A percentile compares a stretch with the other conserved stretches of the same genome.
These are phyloP conservation scores for Monosporascus sp. DNA, from an alignment of 2,329 filamentous ascomycete genomes.

Conservation along the genomic window DNA sequence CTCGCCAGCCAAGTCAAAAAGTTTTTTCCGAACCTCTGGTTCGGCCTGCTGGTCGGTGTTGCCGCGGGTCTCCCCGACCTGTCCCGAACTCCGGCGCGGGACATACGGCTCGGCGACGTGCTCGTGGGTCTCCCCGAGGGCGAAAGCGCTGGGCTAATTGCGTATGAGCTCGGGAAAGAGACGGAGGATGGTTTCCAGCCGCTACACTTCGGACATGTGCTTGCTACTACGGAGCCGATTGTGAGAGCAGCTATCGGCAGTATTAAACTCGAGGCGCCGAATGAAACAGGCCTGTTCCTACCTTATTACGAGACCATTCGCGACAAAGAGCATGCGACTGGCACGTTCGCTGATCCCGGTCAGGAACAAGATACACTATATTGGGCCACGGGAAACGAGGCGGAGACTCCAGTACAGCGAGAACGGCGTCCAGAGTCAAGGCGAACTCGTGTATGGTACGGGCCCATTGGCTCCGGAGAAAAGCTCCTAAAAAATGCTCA, in stretches of 20 bases:
- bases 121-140: slow-evolving; percentile 25
- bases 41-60: slow-evolving; percentile 32
- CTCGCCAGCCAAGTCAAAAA: slow-evolving; percentile 29
- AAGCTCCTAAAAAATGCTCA: slow-evolving; percentile 25
- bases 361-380: slow-evolving; percentile 24
- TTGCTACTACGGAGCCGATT: slow-evolving; percentile 24
- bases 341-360: slow-evolving; percentile 27
- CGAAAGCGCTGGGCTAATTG: slow-evolving; percentile 22
- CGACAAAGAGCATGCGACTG: slow-evolving; percentile 14
- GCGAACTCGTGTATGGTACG: slow-evolving; percentile 30
- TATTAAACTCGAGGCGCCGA: slow-evolving; percentile 20
- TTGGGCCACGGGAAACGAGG: slow-evolving; percentile 3
- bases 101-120: slow-evolving; percentile 34
- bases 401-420: slow-evolving; percentile 7
- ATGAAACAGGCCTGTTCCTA: slow-evolving; percentile 17
- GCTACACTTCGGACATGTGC: slow-evolving; percentile 17
- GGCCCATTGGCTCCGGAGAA: slow-evolving; percentile 28
- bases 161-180: slow-evolving; percentile 32
- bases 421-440: slow-evolving; percentile 7
- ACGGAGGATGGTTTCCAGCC: slow-evolving; percentile 21
- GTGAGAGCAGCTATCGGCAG: slow-evolving; percentile 29
- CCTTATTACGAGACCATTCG: slow-evolving; percentile 19
- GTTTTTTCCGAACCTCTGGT: slow-evolving; percentile 32
- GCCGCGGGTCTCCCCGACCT: slow-evolving; percentile 30
- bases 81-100: slow-evolving; percentile 15